Base-by-base conservation (phyloP, 495 filamentous ascomycete genomes). In the Aspergillus nidulans region DNA sequence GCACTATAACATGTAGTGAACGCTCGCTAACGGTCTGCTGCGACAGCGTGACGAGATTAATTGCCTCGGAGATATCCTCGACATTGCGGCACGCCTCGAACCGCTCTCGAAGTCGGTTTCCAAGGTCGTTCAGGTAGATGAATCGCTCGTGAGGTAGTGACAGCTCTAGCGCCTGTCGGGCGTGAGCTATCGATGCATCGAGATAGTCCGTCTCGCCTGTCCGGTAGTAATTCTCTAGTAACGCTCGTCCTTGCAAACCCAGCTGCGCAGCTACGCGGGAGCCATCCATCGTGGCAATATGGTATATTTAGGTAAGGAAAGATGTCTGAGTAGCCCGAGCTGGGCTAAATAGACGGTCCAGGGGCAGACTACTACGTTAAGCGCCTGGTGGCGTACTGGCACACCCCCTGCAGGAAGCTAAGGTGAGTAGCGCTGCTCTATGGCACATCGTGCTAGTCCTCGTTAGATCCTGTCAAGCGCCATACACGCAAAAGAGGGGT, bases 91-190 rank as follows among this genome's bases (percentile, higher is more conserved):
- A 25, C 44, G 24, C 47, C 13, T 39, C 47, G 32, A 50, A 50
- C 30, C 47, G 47, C 34, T 50, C 32, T 50, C 32, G 30, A 39
- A 50, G 47, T 21, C 47, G 47, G 47, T 39, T 23, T 3, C 44
- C 44, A 16, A 47, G 44, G 20, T 47, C 44, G 20, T 24, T 50
- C 9, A 50, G 16, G 13, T 39, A 50, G 47, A 50, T 50, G 32
- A 32, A 15, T 23, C 47, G 47, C 32, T 50, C 47, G 23, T 38
- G 30, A 20, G 30, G 13, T 8, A 38, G 20, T 50, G 47, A 28
- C 16, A 38, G 23, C 13, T 50, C 47, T 10, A 50, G 47, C 13
- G 47, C 47, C 28, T 38, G 47, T 18, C 32, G 47, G 3, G 47
- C 30, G 24, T 28, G 20, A 50, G 4, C n/a, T 18, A 50, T 39